Base-by-base conservation (phyloP, 371 early-diverging fungal species). In the Entomophthora muscae region DNA sequence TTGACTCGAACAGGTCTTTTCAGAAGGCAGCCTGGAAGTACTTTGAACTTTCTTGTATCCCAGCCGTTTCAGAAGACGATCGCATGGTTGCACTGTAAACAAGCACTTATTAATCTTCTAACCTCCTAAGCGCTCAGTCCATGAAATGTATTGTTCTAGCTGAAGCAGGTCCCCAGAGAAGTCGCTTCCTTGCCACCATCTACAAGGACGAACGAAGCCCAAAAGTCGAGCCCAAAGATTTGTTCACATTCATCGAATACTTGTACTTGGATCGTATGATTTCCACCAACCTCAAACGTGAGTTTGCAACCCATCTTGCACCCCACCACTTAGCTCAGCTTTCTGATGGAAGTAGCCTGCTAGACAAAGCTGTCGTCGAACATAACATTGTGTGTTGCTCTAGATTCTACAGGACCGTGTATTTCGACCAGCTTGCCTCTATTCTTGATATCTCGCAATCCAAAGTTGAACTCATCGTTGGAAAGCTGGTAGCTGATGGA, bases 301-400 rank as follows among this genome's bases (percentile, higher is more conserved):
- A 85, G 54, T 93, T 93, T 69, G 78, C 80, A 2, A 68, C 72
- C 32, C 80, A 81, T 1, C 78, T 95, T 12, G 77, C 80, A 53
- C 77, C 81, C 42, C 94, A 95, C 72, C 95, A 95, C 66, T 69
- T 78, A 42, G 86, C 86, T 2, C 66, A 70, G 51, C 67, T 87
- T 31, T 77, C 81, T 0, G 86, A 84, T 60, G 79, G 81, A 53
- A 83, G 80, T n/a, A 90, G 91, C 7, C 89, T 92, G 0, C 80
- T 95, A 53, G 93, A 91, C 68, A 82, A 89, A 0, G 96, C 95
- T 17, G 91, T 95, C 17, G 88, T 87, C 32, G 93, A 95, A 72
- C 96, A 95, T 76, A 95, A 95, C 67, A 67, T 95, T 23, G 75
- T 93, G 22, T 81, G 90, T 21, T 85, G 88, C 0, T 84, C 87